Evolutionary conservation across 371 early-diverging fungal species (phyloP).

Genomic region (Parasitella parasitica): DNA sequence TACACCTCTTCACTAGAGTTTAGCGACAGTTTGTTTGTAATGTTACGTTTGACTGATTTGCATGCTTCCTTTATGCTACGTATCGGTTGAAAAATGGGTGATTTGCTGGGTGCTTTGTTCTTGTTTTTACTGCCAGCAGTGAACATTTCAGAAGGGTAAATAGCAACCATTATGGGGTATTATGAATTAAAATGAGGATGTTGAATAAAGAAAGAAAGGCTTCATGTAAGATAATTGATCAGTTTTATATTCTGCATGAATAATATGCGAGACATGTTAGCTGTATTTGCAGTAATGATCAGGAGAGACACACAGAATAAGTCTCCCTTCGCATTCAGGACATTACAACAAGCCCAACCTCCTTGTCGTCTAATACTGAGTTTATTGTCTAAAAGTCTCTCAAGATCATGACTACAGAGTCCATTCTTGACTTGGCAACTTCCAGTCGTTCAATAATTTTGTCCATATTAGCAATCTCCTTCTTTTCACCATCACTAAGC

Average conservation of each 20-base stretch:
- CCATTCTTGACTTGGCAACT: slow-evolving; percentile 62
- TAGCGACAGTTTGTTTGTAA: not conserved
- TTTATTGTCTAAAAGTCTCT: slow-evolving; percentile 62
- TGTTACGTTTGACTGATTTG: not conserved
- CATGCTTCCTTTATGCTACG: not conserved
- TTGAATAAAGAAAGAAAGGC: not conserved
- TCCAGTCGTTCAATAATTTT: slow-evolving; percentile 56
- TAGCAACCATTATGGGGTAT: not conserved
- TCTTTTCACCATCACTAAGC: slow-evolving; percentile 60
- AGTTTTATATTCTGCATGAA: not conserved
- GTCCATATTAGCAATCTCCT: slow-evolving; percentile 53
- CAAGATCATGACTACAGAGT: slow-evolving; percentile 66
- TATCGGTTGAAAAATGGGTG: not conserved
- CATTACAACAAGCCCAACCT: not conserved
- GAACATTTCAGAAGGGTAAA: not conserved
- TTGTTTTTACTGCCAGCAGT: not conserved
- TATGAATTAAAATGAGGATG: not conserved
- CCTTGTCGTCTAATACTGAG: not conserved
- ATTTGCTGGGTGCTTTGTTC: not conserved
- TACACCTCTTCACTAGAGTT: not conserved
- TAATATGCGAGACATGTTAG: no score
- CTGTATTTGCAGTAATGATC: no score
- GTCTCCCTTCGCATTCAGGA: not conserved
- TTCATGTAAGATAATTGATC: not conserved
- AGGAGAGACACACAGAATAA: no score